Conservation (phyloP, 164 flowering plant genomes). For the Vitis rotundifolia region DNA sequence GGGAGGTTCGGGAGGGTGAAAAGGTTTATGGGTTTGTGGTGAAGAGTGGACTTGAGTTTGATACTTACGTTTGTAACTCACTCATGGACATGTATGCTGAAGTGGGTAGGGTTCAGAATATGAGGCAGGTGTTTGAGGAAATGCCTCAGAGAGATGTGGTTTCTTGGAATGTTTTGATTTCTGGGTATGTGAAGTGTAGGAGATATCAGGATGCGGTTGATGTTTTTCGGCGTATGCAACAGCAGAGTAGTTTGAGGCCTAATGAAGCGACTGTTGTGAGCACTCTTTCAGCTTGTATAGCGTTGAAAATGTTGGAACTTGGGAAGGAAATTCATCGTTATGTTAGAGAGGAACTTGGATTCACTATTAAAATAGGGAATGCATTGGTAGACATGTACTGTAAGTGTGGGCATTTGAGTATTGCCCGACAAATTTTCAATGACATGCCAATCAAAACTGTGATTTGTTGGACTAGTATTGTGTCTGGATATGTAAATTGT, state of each 20-base stretch:
- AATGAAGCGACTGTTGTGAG: constrained; percentile 71
- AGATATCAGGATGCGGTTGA: constrained; percentile 51
- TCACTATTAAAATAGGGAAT: constrained; percentile 54
- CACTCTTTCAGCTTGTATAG: constrained; percentile 70
- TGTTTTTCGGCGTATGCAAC: constrained; percentile 44
- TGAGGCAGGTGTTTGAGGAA: constrained; percentile 56
- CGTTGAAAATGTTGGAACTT: constrained; percentile 55
- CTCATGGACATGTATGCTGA: constrained; percentile 71
- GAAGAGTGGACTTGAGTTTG: constrained; percentile 59
- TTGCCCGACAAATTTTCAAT: constrained; percentile 51
- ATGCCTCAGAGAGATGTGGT: constrained; percentile 61
- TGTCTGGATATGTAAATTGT: constrained; percentile 59
- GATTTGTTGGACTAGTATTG: constrained; percentile 77
- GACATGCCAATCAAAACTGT: constrained; percentile 56
- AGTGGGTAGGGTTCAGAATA: constrained; percentile 33
- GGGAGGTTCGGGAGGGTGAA: constrained; percentile 38
- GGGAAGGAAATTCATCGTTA: constrained; percentile 63
- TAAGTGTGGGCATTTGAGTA: constrained; percentile 59
- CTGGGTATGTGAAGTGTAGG: constrained; percentile 47
- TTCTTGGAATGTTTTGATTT: constrained; percentile 73
- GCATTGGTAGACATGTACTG: constrained; percentile 73
- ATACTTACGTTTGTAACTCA: constrained; percentile 64
- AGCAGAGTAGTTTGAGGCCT: constrained; percentile 34
- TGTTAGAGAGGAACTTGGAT: constrained; percentile 35
- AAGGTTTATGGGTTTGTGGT: constrained; percentile 59